A percentile compares a stretch with the other conserved stretches of the same genome.
phyloP scores from a whole-genome alignment of 805 yeast species.

The Torulaspora maleeae region DNA sequence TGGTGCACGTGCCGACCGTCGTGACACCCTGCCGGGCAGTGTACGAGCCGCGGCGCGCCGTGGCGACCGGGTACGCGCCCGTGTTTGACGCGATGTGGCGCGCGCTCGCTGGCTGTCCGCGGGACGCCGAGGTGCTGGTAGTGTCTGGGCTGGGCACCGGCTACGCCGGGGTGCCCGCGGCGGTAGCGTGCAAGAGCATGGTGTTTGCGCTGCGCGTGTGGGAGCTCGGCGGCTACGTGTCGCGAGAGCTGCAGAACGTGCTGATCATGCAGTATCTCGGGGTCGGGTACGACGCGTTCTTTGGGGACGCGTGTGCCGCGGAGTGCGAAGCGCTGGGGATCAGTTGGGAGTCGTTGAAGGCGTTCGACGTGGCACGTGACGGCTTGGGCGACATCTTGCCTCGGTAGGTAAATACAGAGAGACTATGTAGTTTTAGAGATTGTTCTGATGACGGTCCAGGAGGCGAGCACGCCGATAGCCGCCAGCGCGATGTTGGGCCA shows the following conservation, averaged over 20 bases:
- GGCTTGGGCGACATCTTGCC: conserved; percentile 23
- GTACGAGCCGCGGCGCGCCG: conserved; percentile 14
- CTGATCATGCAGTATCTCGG: conserved; percentile 30
- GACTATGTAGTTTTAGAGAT: conserved; percentile 2
- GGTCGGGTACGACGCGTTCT: conserved; percentile 23
- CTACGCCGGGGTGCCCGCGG: conserved; percentile 32
- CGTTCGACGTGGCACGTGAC: conserved; percentile 20
- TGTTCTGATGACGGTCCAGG: conserved; percentile 16
- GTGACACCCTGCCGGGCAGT: conserved; percentile 26
- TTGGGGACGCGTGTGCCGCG: conserved; percentile 13
- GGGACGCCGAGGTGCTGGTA: conserved; percentile 23
- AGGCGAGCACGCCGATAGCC: conserved; percentile 17
- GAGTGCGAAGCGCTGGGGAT: conserved; percentile 25
- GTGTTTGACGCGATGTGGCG: conserved; percentile 33
- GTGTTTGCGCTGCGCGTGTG: conserved; percentile 24
- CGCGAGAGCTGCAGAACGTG: conserved; percentile 22
- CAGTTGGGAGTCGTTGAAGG: conserved; percentile 11
- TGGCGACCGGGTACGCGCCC: conserved; percentile 25
- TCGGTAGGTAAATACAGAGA: neutral
- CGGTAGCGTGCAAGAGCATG: conserved; percentile 29
- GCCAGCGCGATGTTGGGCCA: conserved; percentile 26
- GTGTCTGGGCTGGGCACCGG: conserved; percentile 35
- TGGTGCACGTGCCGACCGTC: conserved; percentile 34
- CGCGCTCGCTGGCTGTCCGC: conserved; percentile 21
- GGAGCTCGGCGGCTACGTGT: neutral